Evolutionary conservation across 73 alveolate species (phyloP).

Genomic region (Paramecium sexaurelia): DNA sequence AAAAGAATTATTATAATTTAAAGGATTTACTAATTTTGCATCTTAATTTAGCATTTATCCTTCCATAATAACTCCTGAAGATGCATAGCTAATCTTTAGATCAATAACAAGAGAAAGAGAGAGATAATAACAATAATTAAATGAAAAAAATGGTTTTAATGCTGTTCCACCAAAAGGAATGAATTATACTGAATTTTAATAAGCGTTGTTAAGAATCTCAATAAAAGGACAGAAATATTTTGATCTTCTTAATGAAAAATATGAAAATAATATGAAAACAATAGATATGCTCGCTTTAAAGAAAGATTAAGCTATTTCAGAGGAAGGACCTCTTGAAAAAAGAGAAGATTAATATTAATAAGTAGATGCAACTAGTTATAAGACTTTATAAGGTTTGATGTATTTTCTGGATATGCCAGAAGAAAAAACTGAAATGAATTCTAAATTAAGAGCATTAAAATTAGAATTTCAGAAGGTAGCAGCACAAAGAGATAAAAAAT

Average conservation of each 20-base stretch:
- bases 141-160: conserved; percentile 38
- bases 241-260: conserved; percentile 27
- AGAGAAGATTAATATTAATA: conserved; percentile 33
- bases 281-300: conserved; percentile 44
- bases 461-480: conserved; percentile 45
- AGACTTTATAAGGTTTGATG: conserved; percentile 25
- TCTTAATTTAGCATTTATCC: conserved; percentile 48
- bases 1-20: conserved; percentile 27
- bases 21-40: conserved; percentile 52
- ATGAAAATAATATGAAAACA: conserved; percentile 42
- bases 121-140: neutral
- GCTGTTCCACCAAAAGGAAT: neutral
- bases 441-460: conserved; percentile 48
- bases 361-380: conserved; percentile 23
- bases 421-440: conserved; percentile 2
- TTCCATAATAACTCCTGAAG: conserved; percentile 45
- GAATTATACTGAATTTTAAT: conserved; percentile 30
- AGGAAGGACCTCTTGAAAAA: conserved; percentile 34
- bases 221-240: conserved; percentile 42
- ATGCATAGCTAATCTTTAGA: conserved; percentile 32
- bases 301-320: neutral
- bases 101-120: conserved; percentile 39
- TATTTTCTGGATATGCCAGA: conserved; percentile 54
- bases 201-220: conserved; percentile 44
- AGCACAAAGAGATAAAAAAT: conserved; percentile 50